These are phyloP conservation scores for Aspergillus mulundensis DNA, from an alignment of 495 filamentous ascomycete species.

Conservation along the genomic window DNA sequence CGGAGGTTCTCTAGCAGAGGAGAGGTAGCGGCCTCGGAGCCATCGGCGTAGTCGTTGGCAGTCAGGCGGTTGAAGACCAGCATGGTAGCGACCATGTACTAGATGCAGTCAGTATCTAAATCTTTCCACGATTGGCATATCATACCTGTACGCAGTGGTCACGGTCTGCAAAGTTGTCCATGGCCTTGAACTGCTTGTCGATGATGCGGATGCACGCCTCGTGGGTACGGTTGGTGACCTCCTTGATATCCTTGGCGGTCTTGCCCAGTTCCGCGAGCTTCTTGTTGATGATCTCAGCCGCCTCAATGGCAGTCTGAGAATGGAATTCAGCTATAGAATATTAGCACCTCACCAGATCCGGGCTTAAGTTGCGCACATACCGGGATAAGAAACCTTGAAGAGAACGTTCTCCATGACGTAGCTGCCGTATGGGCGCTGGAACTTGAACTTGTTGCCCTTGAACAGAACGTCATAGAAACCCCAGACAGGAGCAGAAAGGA, in stretches of 20 bases:
- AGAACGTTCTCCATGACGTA: conserved; percentile 99
- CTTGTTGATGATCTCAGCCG: conserved; percentile 78
- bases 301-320: conserved; percentile 97
- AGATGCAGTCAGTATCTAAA: conserved; percentile 9
- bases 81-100: conserved; percentile 97
- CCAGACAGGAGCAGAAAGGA: conserved; percentile 90
- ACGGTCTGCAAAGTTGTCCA: conserved; percentile 99
- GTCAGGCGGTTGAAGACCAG: conserved; percentile 88
- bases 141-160: conserved; percentile 92
- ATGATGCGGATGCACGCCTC: conserved; percentile 98
- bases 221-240: conserved; percentile 89
- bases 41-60: conserved; percentile 88
- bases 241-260: conserved; percentile 90
- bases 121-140: neutral
- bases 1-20: conserved; percentile 84
- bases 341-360: neutral
- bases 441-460: conserved; percentile 90
- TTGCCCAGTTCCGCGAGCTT: conserved; percentile 82
- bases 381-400: conserved; percentile 98
- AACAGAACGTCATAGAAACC: conserved; percentile 98
- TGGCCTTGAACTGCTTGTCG: conserved; percentile 98
- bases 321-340: conserved; percentile 80
- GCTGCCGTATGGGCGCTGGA: conserved; percentile 92
- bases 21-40: conserved; percentile 84
- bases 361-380: conserved; percentile 43